Conservation (phyloP, 202 grass and related monocot genomes). For the Saccharum hybrid region DNA sequence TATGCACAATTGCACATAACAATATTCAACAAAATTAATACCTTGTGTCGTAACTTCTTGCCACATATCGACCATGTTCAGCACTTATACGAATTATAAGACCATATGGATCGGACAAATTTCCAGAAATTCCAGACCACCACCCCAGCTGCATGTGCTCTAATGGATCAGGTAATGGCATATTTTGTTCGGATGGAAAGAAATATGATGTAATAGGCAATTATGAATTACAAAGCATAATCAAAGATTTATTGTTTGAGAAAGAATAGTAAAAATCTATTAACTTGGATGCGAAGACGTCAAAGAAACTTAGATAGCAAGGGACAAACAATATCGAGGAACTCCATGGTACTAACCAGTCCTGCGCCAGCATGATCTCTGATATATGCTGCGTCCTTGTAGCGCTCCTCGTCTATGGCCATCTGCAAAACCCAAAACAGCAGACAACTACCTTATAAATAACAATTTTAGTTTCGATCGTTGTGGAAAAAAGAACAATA, state of each 20-base stretch:
- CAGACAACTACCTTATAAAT: conserved; percentile 34
- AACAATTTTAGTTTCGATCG: background rate
- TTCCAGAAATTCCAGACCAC: too few species aligned
- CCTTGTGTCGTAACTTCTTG: conserved; percentile 94
- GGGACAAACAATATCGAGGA: conserved; percentile 24
- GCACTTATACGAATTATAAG: too few species aligned
- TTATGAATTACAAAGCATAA: conserved; percentile 28
- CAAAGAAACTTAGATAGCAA: background rate
- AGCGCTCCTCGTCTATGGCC: conserved; percentile 43
- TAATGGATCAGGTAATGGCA: conserved; percentile 46
- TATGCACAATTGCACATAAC: background rate
- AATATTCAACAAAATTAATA: conserved; percentile 51
- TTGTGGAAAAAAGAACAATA: too few species aligned
- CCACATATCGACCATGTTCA: conserved; percentile 82
- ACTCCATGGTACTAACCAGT: conserved; percentile 58
- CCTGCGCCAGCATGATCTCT: too few species aligned
- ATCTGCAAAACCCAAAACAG: conserved; percentile 62
- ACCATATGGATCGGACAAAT: too few species aligned
- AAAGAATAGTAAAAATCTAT: conserved; percentile 27
- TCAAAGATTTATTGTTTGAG: conserved; percentile 4
- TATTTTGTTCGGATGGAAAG: conserved; percentile 40
- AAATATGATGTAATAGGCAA: conserved; percentile 28
- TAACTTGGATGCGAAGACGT: background rate
- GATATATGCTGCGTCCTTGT: background rate
- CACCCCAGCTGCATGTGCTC: conserved; percentile 46